These are phyloP conservation scores for Gilbertella persicaria DNA, from an alignment of 371 early-diverging fungal species.

Conservation along the genomic window DNA sequence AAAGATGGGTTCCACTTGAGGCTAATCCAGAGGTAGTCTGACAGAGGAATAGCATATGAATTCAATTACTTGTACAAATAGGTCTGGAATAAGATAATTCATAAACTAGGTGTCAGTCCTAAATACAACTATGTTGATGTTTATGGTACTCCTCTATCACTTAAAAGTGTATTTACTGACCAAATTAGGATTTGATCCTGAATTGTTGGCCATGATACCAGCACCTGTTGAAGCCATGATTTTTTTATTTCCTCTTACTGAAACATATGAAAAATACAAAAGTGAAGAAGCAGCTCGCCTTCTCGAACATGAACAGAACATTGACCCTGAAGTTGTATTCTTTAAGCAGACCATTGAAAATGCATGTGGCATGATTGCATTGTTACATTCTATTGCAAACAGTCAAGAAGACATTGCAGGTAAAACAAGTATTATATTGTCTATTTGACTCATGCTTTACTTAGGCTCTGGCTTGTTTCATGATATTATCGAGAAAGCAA, in stretches of 20 bases:
- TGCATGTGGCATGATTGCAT: slow-evolving; percentile 90
- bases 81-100: slow-evolving; percentile 71
- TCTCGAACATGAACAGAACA: slow-evolving; percentile 51
- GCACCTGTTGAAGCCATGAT: slow-evolving; percentile 81
- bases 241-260: slow-evolving; percentile 71
- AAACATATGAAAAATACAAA: slow-evolving; percentile 60
- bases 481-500: slow-evolving; percentile 62
- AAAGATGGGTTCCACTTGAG: slow-evolving; percentile 80
- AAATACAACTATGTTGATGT: slow-evolving; percentile 64
- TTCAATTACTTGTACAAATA: slow-evolving; percentile 12
- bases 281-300: slow-evolving; percentile 57
- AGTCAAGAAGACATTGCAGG: slow-evolving; percentile 48
- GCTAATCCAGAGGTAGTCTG: slow-evolving; percentile 75
- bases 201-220: slow-evolving; percentile 77
- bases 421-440: slow-evolving; percentile 1
- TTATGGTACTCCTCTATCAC: no score
- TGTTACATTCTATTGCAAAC: slow-evolving; percentile 75
- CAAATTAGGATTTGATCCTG: slow-evolving; percentile 75
- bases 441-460: neutral
- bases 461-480: slow-evolving; percentile 62
- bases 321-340: slow-evolving; percentile 68
- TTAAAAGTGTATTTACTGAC: no score
- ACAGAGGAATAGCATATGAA: neutral
- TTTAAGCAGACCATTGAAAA: slow-evolving; percentile 89
- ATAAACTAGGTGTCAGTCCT: slow-evolving; percentile 56